Evolutionary conservation across 805 yeast genomes (phyloP), one percentile per base, ranked within the genome.

Genomic region (Kockiozyma suomiensis): DNA sequence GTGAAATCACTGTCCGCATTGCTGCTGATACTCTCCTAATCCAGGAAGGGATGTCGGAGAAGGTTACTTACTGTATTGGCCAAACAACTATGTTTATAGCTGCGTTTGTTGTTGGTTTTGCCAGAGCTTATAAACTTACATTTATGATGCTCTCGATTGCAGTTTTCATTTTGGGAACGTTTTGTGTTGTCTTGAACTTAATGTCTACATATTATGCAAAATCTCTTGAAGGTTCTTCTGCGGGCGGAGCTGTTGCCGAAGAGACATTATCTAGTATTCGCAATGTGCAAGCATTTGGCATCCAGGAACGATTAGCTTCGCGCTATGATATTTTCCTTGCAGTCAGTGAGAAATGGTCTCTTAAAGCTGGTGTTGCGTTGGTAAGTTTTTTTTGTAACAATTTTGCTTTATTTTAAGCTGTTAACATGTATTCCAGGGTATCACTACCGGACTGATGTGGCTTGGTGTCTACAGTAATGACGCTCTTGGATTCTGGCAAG

Each of bases 401-500:
- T 61, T 59, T 23, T 23, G 23, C 15, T 21, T n/a, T 19, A 59
- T 63, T 13, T 48, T 8, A 19, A 1, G 28, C 12, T 59, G 69
- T 70, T 41, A 74, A 70, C 32, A 28, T 65, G 12, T 3, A 54
- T 72, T 56, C 2, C 23, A 43, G 45, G 70, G 76, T 15, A 35
- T 66, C 45, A 74, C 78, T 76, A 69, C 75, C n/a, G 78, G 75
- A 6, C 50, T 69, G 21, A 66, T 76, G 38, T 77, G 80, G 79
- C 68, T 72, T 2, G 70, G 70, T 4, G 65, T 63, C 71, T 50
- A 76, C 73, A 66, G 68, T 65, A 62, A 55, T 76, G 78, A 77
- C 56, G 80, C 79, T 4, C 66, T 77, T 23, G 75, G 79, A 1
- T 76, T 76, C 60, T 77, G 79, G 79, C 74, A 75, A 54, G 80